Evolutionary conservation across 2,329 filamentous ascomycete genomes (phyloP), one percentile per base, ranked within the genome.

Genomic region (Leptographium procerum): DNA sequence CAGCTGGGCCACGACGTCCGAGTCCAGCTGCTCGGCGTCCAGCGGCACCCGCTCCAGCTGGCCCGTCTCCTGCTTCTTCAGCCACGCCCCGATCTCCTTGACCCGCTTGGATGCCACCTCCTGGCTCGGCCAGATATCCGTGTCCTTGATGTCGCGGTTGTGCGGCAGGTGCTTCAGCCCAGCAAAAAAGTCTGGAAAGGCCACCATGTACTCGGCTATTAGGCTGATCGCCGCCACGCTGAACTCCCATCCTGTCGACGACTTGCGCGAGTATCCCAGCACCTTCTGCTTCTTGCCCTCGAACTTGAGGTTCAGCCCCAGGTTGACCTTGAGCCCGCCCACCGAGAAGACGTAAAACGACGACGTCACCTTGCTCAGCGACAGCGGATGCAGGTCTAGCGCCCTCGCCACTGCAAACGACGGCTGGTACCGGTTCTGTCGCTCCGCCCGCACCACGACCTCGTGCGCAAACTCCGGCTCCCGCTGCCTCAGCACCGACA

Each of bases 241-340:
- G 70, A 96, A 99, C 71, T 99, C 94, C 95, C 95, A 99, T 7
- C 95, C 94, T 31, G 84, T 87, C 14, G 84, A 78, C 4, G 85
- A 86, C 68, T 94, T 94, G 65, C 91, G 87, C 28, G 92, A 96
- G 71, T 96, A 99, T 0, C 94, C 94, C 34, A 99, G 75, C 8
- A 99, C 94, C 74, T 99, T 99, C 65, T 91, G 81, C 72, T 96
- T 96, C 73, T 89, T 92, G 2, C 84, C 89, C 69, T 99, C 94
- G 61, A 99, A 99, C 71, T 99, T 99, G 64, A 99, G 79, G 67
- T 99, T 99, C 61, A 99, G 78, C 0, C 94, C 94, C 28, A 99
- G 76, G 66, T 99, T 99, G 62, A 96, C 80, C 65, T 89, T 88
- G 60, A 91, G 77, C 28, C 50, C 60, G 59, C 89, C 89, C 4